phyloP scores from a whole-genome alignment of 2,329 filamentous ascomycete genomes.

The Fusarium xyrophilum region DNA sequence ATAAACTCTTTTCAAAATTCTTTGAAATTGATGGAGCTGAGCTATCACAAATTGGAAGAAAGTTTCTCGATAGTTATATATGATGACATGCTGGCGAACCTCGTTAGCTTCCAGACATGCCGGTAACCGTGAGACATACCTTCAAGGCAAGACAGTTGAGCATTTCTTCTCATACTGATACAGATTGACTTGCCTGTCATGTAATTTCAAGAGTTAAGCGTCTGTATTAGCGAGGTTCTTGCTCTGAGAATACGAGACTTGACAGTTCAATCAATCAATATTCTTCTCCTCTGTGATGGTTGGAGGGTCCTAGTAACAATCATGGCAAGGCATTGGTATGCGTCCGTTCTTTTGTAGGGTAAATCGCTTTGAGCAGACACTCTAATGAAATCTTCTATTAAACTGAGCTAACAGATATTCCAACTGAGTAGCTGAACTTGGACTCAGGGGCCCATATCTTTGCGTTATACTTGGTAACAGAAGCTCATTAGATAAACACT shows the following conservation, averaged over 20 bases:
- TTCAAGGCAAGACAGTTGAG: neutral
- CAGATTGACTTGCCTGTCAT: too few relatives aligned
- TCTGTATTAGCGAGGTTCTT: neutral
- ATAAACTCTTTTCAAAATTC: neutral
- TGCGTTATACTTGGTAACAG: neutral
- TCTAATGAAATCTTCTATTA: neutral
- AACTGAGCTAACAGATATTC: neutral
- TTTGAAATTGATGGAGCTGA: neutral
- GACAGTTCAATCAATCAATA: neutral
- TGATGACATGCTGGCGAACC: neutral
- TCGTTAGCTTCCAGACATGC: too few relatives aligned
- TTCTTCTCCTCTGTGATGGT: neutral
- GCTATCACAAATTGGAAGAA: neutral
- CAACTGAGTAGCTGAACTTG: neutral
- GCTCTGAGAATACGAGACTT: too few relatives aligned
- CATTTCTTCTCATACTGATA: neutral
- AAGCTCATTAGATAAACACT: neutral
- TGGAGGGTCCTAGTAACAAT: neutral
- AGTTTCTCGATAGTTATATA: neutral
- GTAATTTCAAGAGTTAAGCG: neutral
- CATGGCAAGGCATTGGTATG: neutral
- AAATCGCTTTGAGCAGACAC: neutral
- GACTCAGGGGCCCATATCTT: neutral
- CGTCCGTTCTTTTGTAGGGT: neutral
- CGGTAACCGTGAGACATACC: neutral